A percentile compares a stretch with the other conserved stretches of the same genome.
phyloP scores from a whole-genome alignment of 2,329 filamentous ascomycete genomes.

The Trichoderma cornu-damae region DNA sequence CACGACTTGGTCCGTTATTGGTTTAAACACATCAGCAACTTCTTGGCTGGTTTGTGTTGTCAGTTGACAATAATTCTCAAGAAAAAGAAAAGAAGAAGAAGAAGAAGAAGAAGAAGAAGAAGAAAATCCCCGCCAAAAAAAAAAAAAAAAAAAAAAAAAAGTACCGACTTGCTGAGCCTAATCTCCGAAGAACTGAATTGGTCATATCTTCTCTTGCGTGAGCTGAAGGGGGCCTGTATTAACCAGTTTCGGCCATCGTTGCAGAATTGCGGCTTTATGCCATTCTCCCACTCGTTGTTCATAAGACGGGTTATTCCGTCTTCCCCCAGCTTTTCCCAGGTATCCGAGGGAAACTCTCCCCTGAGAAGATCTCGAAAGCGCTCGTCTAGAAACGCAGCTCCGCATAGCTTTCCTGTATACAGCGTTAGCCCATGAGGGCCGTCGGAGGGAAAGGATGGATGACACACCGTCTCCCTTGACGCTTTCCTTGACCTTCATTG shows the following conservation, averaged over 20 bases:
- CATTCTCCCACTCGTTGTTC: conserved; percentile 29
- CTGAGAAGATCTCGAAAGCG: conserved; percentile 30
- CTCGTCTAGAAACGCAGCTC: conserved; percentile 39
- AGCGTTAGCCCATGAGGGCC: neutral
- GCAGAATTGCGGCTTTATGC: conserved; percentile 27
- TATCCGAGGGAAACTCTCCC: conserved; percentile 11
- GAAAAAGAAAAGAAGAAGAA: no score
- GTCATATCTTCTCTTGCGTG: neutral
- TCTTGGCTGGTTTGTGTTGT: conserved; percentile 22
- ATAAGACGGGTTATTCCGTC: conserved; percentile 21
- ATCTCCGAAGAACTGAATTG: neutral
- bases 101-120: no score
- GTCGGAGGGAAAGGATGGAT: neutral
- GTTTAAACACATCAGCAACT: conserved; percentile 24
- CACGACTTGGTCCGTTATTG: conserved; percentile 22
- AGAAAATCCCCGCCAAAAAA: rapidly evolving
- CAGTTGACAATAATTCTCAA: no score
- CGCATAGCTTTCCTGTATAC: conserved; percentile 34
- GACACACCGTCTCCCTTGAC: conserved; percentile 29
- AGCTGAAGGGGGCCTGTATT: conserved; percentile 21
- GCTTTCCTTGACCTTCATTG: conserved; percentile 33
- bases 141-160: no score
- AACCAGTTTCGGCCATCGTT: conserved; percentile 20
- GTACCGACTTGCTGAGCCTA: neutral
- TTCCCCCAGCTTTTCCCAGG: conserved; percentile 14